Evolutionary conservation across 2,329 filamentous ascomycete species (phyloP).

Genomic region (Pseudogymnoascus sp.): DNA sequence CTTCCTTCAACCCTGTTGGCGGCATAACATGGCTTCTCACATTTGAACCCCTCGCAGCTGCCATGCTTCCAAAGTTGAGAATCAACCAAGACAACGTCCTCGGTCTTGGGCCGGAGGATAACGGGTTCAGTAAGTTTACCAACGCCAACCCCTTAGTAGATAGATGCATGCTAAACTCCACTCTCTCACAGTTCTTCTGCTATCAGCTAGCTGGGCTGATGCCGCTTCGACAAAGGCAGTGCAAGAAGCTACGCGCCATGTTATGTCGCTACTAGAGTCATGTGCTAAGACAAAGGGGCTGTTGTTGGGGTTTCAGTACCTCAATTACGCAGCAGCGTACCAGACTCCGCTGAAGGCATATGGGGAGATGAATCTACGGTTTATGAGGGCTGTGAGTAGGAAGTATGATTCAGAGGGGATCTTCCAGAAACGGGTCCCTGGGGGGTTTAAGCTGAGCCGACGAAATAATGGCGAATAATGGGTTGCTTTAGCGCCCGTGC

Average conservation of each 20-base stretch:
- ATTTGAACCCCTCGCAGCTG: background rate
- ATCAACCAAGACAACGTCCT: background rate
- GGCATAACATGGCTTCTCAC: background rate
- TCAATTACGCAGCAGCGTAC: constrained; percentile 10
- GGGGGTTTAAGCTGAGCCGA: constrained; percentile 23
- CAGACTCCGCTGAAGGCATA: constrained; percentile 4
- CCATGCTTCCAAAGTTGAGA: background rate
- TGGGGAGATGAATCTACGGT: constrained; percentile 9
- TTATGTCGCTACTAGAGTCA: constrained; percentile 2
- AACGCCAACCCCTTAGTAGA: background rate
- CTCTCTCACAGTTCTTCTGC: background rate
- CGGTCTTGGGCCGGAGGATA: background rate
- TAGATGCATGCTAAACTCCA: background rate
- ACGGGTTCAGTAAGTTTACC: background rate
- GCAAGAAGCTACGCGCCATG: background rate
- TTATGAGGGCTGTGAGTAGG: constrained; percentile 16
- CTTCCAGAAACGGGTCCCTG: constrained; percentile 22
- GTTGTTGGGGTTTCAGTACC: constrained; percentile 10
- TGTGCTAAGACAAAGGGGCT: background rate
- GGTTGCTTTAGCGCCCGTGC: no score
- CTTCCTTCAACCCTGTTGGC: background rate
- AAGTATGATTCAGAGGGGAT: constrained; percentile 22
- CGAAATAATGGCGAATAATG: no score
- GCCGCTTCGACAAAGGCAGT: background rate
- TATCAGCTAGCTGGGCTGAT: background rate